Conservation (phyloP, 1,139 yeast species). For the Hyphopichia pseudoburtonii region DNA sequence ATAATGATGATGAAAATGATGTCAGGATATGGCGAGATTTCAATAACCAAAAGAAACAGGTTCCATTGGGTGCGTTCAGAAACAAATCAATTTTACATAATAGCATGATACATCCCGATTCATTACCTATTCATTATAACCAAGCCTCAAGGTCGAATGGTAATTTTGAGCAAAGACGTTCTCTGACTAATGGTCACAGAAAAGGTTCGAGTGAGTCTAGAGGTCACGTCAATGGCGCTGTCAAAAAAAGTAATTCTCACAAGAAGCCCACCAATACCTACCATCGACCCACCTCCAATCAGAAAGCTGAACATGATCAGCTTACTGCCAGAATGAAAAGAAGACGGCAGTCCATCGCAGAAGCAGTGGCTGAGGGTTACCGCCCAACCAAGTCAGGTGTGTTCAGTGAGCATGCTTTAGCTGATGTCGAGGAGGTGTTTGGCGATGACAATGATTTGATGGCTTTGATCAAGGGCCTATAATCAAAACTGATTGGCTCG, state of each 20-base stretch:
- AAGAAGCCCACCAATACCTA: background rate
- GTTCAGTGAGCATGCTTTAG: conserved; percentile 69
- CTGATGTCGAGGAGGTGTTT: conserved; percentile 64
- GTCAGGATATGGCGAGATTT: conserved; percentile 54
- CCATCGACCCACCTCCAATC: background rate
- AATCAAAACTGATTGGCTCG: too few species aligned
- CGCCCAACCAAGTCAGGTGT: conserved; percentile 73
- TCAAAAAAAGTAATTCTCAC: background rate
- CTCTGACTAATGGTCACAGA: conserved; percentile 10
- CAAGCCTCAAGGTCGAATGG: conserved; percentile 23
- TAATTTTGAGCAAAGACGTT: conserved; percentile 20
- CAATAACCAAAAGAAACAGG: conserved; percentile 52
- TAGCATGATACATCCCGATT: conserved; percentile 21
- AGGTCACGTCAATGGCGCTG: conserved; percentile 7
- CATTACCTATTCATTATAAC: conserved; percentile 21
- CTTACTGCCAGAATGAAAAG: conserved; percentile 29
- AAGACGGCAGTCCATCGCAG: conserved; percentile 64
- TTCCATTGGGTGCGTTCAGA: conserved; percentile 87
- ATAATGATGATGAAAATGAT: conserved; percentile 67
- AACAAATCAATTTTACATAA: conserved; percentile 61
- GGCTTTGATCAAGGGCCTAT: conserved; percentile 45
- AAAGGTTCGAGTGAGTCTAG: conserved; percentile 8
- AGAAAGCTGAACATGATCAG: conserved; percentile 3
- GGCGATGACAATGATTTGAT: conserved; percentile 48
- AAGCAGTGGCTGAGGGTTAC: conserved; percentile 74